Base-by-base conservation (phyloP, 1,284 basidiomycete species). In the Ceratobasidium sp. region DNA sequence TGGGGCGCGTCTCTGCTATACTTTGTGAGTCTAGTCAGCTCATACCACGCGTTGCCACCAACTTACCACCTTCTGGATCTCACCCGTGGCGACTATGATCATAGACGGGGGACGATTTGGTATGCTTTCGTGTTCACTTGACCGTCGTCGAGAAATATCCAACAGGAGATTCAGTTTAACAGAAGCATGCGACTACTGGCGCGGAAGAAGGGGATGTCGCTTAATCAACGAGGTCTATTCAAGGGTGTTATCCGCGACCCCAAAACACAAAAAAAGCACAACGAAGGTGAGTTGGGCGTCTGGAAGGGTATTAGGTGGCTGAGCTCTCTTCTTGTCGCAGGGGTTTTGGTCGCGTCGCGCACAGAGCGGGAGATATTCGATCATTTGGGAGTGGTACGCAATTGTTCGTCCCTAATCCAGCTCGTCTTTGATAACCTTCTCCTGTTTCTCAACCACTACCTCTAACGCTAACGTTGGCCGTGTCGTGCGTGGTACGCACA, bases 1-100 rank as follows among this genome's bases (percentile, higher is more conserved):
- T 88, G 92, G 81, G 96, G 96, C 0, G 95, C 92, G 0, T 95
- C 95, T 0, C 83, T 96, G 76, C 85, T 98, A 28, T 97, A 97
- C 84, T 97, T 96, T 82, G 93, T 92, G 80, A 80, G 90, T 82
- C 35, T 49, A 37, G 45, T n/a, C 76, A 31, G 13, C 5, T 23
- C 39, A 37, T 39, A 39, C 58, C 69, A 7, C 56, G 37, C 17
- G 39, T 35, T 31, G n/a, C 28, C 23, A 54, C 37, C 47, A 33
- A 58, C 71, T 49, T 49, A 37, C 71, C 45, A 37, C 17, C 39
- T 61, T 42, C 78, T 68, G 23, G 3, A 47, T 20, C 23, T 17
- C 28, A 45, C n/a, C 26, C 61, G 28, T n/a, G 56, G 42, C 13
- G 51, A 47, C 51, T 23, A 31, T 61, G 8, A 63, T 35, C 65